These are phyloP conservation scores for Pestalotiopsis sp. DNA, from an alignment of 2,329 filamentous ascomycete genomes.

Conservation along the genomic window DNA sequence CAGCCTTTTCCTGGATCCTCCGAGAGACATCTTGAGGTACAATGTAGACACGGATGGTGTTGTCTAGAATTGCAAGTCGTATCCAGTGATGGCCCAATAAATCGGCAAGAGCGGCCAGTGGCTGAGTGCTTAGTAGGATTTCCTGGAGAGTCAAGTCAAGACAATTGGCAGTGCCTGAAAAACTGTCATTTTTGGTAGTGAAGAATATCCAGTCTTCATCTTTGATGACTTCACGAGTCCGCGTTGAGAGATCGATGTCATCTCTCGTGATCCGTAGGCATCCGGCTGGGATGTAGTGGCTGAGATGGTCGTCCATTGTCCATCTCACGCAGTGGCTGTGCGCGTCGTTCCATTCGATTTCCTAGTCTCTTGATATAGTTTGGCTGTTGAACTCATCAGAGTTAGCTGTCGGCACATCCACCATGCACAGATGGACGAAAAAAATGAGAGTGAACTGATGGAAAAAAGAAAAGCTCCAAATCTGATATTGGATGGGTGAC, in stretches of 20 bases:
- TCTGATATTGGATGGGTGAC: not conserved
- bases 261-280: constrained; percentile 34
- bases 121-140: constrained; percentile 28
- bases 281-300: constrained; percentile 43
- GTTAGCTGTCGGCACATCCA: too few species aligned
- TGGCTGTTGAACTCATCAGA: not conserved
- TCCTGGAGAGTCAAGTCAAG: constrained; percentile 20
- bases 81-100: constrained; percentile 46
- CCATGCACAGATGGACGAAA: not conserved
- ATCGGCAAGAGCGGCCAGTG: constrained; percentile 24
- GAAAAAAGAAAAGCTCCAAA: not conserved
- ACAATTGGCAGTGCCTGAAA: constrained; percentile 2
- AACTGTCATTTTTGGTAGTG: constrained; percentile 20
- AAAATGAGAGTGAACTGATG: not conserved
- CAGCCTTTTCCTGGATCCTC: constrained; percentile 49
- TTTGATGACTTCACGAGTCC: constrained; percentile 17
- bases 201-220: constrained; percentile 32
- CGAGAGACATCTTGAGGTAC: constrained; percentile 68
- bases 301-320: constrained; percentile 16
- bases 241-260: constrained; percentile 17
- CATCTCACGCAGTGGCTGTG: not conserved
- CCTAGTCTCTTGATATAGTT: not conserved
- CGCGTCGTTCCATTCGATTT: not conserved
- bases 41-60: constrained; percentile 57
- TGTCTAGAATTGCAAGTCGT: constrained; percentile 39